phyloP scores from a whole-genome alignment of 1,284 basidiomycete species.

The Afroboletus lepidellus region DNA sequence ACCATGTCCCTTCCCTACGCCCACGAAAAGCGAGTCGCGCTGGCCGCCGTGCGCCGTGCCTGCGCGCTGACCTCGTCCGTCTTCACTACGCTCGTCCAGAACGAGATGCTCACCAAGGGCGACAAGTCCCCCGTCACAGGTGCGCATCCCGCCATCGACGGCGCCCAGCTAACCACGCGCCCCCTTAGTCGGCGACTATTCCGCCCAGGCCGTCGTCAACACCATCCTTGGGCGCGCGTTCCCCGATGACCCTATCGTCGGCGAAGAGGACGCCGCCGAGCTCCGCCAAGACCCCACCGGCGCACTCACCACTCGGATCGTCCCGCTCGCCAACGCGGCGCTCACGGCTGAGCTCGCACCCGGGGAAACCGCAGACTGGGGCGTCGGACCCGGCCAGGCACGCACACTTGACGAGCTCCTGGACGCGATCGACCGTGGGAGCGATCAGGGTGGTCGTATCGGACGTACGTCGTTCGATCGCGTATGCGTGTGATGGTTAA shows the following conservation, averaged over 20 bases:
- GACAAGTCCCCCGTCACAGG: conserved; percentile 98
- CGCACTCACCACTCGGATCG: conserved; percentile 67
- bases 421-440: conserved; percentile 85
- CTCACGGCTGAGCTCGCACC: conserved; percentile 53
- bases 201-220: conserved; percentile 88
- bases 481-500: conserved; percentile 2
- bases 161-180: not conserved
- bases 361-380: conserved; percentile 60
- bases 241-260: conserved; percentile 87
- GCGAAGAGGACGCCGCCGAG: conserved; percentile 92
- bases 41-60: conserved; percentile 89
- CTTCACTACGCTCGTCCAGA: conserved; percentile 84
- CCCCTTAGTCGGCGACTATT: conserved; percentile 79
- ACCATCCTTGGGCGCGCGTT: conserved; percentile 76
- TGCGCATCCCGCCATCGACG: conserved; percentile 33
- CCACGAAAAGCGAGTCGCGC: conserved; percentile 68
- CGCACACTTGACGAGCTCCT: conserved; percentile 64
- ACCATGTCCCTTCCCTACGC: conserved; percentile 36
- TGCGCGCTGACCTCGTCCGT: conserved; percentile 83
- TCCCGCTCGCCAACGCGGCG: conserved; percentile 83
- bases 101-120: conserved; percentile 86
- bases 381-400: conserved; percentile 55
- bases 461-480: conserved; percentile 63
- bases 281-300: conserved; percentile 56
- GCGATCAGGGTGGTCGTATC: conserved; percentile 68